Percentiles rank a stretch among this genome's conserved stretches.
Evolutionary conservation across 2,329 filamentous ascomycete genomes (phyloP).

Genomic region (Mycosphaerelloides madeirae): DNA sequence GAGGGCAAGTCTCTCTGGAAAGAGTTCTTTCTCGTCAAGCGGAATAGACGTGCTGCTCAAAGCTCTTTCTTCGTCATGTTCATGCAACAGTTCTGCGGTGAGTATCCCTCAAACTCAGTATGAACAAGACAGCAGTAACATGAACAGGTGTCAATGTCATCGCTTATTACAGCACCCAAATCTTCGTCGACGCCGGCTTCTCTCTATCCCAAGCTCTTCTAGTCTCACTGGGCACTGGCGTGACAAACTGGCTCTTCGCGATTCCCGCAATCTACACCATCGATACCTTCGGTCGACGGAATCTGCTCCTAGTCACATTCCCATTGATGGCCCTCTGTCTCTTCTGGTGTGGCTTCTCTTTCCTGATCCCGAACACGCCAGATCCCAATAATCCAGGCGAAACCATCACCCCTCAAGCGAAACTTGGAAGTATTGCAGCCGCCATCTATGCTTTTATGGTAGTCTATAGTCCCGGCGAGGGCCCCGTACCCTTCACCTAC

Average conservation of each 20-base stretch:
- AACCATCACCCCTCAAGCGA: slow-evolving; percentile 17
- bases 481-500: slow-evolving; percentile 45
- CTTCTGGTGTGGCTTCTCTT: slow-evolving; percentile 43
- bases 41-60: slow-evolving; percentile 30
- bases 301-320: slow-evolving; percentile 42
- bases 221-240: slow-evolving; percentile 30
- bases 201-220: slow-evolving; percentile 30
- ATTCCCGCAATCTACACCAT: slow-evolving; percentile 28
- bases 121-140: not conserved
- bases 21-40: slow-evolving; percentile 31
- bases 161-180: slow-evolving; percentile 28
- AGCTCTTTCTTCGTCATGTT: slow-evolving; percentile 34
- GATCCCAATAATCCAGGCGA: slow-evolving; percentile 2
- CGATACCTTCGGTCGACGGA: slow-evolving; percentile 42
- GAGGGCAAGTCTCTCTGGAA: slow-evolving; percentile 40
- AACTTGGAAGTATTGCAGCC: slow-evolving; percentile 36
- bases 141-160: slow-evolving; percentile 8
- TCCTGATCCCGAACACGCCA: slow-evolving; percentile 31
- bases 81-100: slow-evolving; percentile 29
- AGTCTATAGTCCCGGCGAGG: slow-evolving; percentile 37
- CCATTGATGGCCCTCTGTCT: slow-evolving; percentile 44
- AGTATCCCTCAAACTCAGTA: not conserved
- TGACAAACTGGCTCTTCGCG: slow-evolving; percentile 20
- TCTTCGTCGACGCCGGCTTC: slow-evolving; percentile 1
- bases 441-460: slow-evolving; percentile 33